Conservation (phyloP, 441 rosid species). For the Codiaeum variegatum region DNA sequence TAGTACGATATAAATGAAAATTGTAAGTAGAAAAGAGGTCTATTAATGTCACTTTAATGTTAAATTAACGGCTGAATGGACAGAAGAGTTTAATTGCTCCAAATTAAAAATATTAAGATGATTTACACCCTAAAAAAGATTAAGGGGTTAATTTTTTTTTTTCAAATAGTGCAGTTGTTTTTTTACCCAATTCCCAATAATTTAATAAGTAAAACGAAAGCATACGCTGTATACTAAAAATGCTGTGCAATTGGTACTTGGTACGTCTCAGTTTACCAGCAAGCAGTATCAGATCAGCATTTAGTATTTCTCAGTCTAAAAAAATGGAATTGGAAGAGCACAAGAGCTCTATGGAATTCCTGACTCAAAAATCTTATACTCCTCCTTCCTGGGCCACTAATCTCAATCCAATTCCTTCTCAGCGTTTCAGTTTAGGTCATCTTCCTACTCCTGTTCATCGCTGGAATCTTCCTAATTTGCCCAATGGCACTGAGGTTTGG, state of each 20-base stretch:
- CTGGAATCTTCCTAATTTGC: constrained; percentile 86
- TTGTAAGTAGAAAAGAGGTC: no score
- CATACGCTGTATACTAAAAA: no score
- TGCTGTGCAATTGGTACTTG: neutral
- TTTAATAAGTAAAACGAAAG: no score
- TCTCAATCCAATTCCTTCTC: constrained; percentile 67
- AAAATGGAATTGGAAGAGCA: constrained; percentile 10
- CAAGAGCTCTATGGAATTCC: constrained; percentile 36
- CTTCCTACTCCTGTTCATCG: constrained; percentile 85
- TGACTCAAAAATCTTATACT: constrained; percentile 50
- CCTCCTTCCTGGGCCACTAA: constrained; percentile 87
- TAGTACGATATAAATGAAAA: no score
- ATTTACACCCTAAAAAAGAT: no score
- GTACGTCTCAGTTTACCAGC: neutral
- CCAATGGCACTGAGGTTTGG: constrained; percentile 67
- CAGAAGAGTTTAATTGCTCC: no score
- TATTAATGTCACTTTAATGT: no score
- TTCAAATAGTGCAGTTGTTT: no score
- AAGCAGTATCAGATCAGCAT: neutral
- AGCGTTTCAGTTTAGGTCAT: constrained; percentile 70
- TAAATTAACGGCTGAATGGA: no score
- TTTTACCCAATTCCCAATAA: no score
- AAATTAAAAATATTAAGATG: no score
- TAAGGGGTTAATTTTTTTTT: no score
- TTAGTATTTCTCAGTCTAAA: neutral